A percentile compares a stretch with the other conserved stretches of the same genome.
Conservation (phyloP, 1,139 yeast species). For the Taphrina pruni region DNA sequence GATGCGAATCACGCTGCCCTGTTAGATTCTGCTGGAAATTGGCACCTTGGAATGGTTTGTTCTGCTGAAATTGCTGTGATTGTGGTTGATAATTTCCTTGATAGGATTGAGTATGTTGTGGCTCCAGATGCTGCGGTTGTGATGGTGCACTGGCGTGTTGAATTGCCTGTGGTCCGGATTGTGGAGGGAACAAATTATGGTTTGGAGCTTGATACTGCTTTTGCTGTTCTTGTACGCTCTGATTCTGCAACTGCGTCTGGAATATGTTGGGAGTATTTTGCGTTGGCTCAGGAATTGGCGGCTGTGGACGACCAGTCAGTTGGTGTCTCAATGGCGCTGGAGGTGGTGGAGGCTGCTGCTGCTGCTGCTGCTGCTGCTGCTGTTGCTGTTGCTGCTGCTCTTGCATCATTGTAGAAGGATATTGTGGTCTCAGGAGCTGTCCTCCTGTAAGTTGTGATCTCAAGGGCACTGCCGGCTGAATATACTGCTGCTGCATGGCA, state of each 20-base stretch:
- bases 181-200: slow-evolving; percentile 9
- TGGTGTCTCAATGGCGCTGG: slow-evolving; percentile 45
- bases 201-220: slow-evolving; percentile 46
- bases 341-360: slow-evolving; percentile 43
- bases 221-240: slow-evolving; percentile 44
- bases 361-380: slow-evolving; percentile 39
- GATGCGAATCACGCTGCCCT: neutral
- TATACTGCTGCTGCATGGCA: slow-evolving; percentile 19
- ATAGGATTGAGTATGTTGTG: slow-evolving; percentile 30
- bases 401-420: slow-evolving; percentile 47
- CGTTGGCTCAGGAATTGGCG: slow-evolving; percentile 46
- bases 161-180: neutral
- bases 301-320: slow-evolving; percentile 46
- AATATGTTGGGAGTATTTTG: slow-evolving; percentile 37
- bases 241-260: slow-evolving; percentile 6
- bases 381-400: slow-evolving; percentile 47
- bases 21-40: slow-evolving; percentile 30
- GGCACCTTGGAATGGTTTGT: slow-evolving; percentile 46
- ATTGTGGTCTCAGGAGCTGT: slow-evolving; percentile 46
- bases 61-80: slow-evolving; percentile 46
- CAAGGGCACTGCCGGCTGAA: slow-evolving; percentile 46
- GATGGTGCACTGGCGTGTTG: neutral
- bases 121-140: slow-evolving; percentile 35
- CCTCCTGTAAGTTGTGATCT: slow-evolving; percentile 49
- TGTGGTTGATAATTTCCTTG: slow-evolving; percentile 45